These are phyloP conservation scores for Quercus bicolor DNA, from an alignment of 306 rosid genomes.

Conservation along the genomic window DNA sequence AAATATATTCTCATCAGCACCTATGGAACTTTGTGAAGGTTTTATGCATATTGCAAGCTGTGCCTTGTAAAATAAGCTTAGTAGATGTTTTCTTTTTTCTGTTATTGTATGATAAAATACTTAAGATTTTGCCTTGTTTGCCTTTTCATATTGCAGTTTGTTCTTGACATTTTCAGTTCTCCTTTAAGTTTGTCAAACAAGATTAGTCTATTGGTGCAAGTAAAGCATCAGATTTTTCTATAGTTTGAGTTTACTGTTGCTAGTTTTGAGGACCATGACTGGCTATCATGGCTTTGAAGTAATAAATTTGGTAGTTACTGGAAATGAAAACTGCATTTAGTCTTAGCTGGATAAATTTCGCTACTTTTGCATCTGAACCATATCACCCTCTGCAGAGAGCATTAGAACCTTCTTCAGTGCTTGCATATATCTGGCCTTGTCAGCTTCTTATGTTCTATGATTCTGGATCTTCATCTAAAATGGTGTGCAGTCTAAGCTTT, in stretches of 20 bases:
- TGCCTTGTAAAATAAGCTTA: conserved; percentile 27
- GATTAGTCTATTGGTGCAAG: background rate
- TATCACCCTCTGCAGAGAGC: background rate
- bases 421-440: background rate
- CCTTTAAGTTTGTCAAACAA: background rate
- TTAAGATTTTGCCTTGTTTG: conserved; percentile 11
- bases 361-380: background rate
- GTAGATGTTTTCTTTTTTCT: conserved; percentile 4
- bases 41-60: conserved; percentile 12
- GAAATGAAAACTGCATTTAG: background rate
- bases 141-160: conserved; percentile 8
- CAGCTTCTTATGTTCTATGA: background rate
- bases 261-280: background rate
- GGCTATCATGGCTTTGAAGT: background rate
- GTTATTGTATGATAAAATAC: conserved; percentile 11
- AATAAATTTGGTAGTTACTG: background rate
- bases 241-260: background rate
- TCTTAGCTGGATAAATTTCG: background rate
- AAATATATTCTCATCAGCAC: background rate
- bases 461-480: background rate
- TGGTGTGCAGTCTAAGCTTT: background rate
- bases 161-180: background rate
- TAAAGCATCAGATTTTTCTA: background rate
- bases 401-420: background rate
- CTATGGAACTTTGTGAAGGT: background rate